A percentile compares a stretch with the other conserved stretches of the same genome.
These are phyloP conservation scores for Xylaria scruposa DNA, from an alignment of 495 filamentous ascomycete species.

Conservation along the genomic window DNA sequence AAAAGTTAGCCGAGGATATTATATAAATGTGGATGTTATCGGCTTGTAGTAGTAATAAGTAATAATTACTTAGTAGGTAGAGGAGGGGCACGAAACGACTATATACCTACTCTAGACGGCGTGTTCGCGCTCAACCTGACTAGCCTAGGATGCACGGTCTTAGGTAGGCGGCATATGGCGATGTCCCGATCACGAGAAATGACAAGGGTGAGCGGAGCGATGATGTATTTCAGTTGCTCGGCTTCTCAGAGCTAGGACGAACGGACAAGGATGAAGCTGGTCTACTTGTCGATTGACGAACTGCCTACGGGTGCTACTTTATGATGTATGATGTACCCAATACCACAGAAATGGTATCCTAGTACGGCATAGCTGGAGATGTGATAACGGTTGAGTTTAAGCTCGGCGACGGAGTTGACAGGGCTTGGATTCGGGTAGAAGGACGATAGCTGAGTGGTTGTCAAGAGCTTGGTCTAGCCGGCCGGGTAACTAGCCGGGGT, in stretches of 20 bases:
- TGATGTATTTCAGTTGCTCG: constrained; percentile 28
- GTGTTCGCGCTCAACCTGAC: background rate
- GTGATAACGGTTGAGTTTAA: constrained; percentile 28
- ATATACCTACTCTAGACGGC: constrained; percentile 20
- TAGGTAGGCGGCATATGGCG: constrained; percentile 5
- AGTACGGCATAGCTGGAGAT: constrained; percentile 5
- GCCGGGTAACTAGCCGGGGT: constrained; percentile 26
- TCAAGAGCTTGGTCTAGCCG: constrained; percentile 37
- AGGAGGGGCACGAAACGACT: constrained; percentile 20
- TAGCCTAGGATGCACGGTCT: background rate
- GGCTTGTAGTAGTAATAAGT: background rate
- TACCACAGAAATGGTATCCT: background rate
- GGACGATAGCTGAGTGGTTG: constrained; percentile 41
- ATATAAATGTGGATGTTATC: constrained; percentile 16
- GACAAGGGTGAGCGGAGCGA: constrained; percentile 22
- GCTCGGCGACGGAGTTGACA: constrained; percentile 32
- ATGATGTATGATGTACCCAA: constrained; percentile 22
- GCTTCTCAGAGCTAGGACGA: constrained; percentile 25
- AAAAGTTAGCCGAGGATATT: constrained; percentile 21
- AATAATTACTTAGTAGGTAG: too few species aligned
- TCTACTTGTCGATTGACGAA: background rate
- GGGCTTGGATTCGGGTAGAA: constrained; percentile 38
- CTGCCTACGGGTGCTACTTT: background rate
- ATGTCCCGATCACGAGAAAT: constrained; percentile 11
- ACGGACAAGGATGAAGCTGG: constrained; percentile 19